Conservation (phyloP, 768 basidiomycete species). For the Tulasnella sp. region DNA sequence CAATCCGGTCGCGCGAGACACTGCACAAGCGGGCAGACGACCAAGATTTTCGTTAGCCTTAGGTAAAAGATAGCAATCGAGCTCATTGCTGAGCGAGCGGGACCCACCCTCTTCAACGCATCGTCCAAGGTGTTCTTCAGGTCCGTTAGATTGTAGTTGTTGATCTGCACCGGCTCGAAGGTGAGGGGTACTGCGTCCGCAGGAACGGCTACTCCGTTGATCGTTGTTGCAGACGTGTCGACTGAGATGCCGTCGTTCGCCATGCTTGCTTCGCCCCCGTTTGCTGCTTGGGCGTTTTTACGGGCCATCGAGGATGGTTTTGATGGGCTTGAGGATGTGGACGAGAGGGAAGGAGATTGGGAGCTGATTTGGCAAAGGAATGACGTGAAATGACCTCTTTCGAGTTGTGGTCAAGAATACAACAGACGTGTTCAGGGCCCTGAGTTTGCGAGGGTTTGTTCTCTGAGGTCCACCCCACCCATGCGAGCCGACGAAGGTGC, state of each 20-base stretch:
- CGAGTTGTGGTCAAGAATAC: not conserved
- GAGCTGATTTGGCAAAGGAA: not conserved
- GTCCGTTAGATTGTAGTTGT: slow-evolving; percentile 39
- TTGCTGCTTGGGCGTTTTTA: not conserved
- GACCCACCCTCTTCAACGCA: slow-evolving; percentile 73
- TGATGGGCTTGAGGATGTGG: not conserved
- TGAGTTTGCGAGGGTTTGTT: not conserved
- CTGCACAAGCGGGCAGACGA: slow-evolving; percentile 33
- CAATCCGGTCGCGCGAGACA: slow-evolving; percentile 67
- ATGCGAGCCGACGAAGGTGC: too few relatives aligned
- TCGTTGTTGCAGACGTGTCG: not conserved
- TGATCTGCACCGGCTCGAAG: slow-evolving; percentile 31
- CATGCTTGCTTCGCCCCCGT: not conserved
- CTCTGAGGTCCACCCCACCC: not conserved
- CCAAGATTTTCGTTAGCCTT: not conserved
- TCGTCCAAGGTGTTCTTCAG: slow-evolving; percentile 62
- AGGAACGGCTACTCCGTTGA: not conserved
- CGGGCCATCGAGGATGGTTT: not conserved
- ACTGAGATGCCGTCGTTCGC: not conserved
- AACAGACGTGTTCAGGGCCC: not conserved
- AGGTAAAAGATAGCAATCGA: not conserved
- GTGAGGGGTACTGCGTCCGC: not conserved
- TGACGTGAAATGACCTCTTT: not conserved
- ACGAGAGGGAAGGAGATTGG: not conserved
- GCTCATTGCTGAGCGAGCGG: not conserved